These are phyloP conservation scores for Fusarium aywerte DNA, from an alignment of 2,329 filamentous ascomycete species.

Conservation along the genomic window DNA sequence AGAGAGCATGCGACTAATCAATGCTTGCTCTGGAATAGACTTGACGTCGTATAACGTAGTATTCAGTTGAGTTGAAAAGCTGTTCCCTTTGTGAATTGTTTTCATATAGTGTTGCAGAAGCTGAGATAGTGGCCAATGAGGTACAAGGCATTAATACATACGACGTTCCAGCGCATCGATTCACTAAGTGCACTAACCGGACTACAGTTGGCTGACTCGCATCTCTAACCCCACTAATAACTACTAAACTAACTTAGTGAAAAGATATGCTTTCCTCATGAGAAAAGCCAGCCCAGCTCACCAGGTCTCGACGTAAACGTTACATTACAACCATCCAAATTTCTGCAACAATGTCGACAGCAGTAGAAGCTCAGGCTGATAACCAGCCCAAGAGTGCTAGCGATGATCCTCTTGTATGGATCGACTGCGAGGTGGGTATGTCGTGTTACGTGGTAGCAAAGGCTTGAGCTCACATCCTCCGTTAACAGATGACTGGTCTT, in stretches of 20 bases:
- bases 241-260: constrained; percentile 4
- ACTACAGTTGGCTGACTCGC: constrained; percentile 14
- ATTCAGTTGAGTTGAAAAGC: constrained; percentile 2
- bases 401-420: constrained; percentile 81
- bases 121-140: constrained; percentile 34
- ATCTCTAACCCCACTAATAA: constrained; percentile 26
- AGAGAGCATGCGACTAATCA: background rate
- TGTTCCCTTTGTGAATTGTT: constrained; percentile 9
- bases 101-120: constrained; percentile 19
- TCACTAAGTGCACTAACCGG: constrained; percentile 12
- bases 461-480: constrained; percentile 22
- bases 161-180: constrained; percentile 47
- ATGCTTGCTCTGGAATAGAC: background rate
- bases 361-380: constrained; percentile 25
- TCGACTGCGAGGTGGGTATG: constrained; percentile 71
- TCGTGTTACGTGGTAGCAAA: constrained; percentile 10
- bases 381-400: constrained; percentile 44
- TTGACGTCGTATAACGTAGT: background rate
- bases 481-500: constrained; percentile 80
- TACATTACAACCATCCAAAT: constrained; percentile 26
- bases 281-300: constrained; percentile 4
- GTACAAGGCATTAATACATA: constrained; percentile 41
- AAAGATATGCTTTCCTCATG: constrained; percentile 23
- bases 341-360: constrained; percentile 25
- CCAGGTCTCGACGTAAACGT: constrained; percentile 12